Percentiles rank a stretch among this genome's conserved stretches.
phyloP scores from a whole-genome alignment of 768 basidiomycete species.

The Amanita subjunquillea region DNA sequence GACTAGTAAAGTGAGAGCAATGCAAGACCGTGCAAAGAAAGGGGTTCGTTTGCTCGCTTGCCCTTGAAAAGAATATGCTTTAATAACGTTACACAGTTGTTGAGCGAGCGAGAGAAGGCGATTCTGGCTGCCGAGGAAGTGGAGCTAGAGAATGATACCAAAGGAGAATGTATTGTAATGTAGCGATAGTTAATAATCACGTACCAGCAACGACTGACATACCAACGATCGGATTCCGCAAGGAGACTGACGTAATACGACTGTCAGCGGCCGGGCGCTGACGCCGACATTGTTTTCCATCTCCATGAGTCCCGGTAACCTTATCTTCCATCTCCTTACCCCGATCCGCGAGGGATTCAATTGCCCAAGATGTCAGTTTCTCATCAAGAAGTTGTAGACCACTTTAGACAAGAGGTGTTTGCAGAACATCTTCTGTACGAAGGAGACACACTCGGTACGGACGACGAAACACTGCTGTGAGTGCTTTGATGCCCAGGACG shows the following conservation, averaged over 20 bases:
- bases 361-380: background rate
- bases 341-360: background rate
- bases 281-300: background rate
- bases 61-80: background rate
- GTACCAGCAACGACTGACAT: too few species aligned
- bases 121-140: constrained; percentile 43
- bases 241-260: background rate
- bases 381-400: constrained; percentile 27
- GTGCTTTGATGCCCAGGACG: constrained; percentile 10
- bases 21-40: constrained; percentile 66
- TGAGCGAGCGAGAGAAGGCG: constrained; percentile 56
- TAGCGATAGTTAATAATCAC: constrained; percentile 14
- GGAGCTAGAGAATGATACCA: constrained; percentile 27
- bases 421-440: constrained; percentile 45
- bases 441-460: constrained; percentile 54
- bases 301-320: background rate
- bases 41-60: constrained; percentile 38
- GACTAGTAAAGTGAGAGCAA: constrained; percentile 58
- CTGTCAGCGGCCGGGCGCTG: background rate
- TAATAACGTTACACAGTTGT: constrained; percentile 23
- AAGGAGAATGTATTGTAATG: constrained; percentile 50
- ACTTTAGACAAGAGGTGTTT: constrained; percentile 43
- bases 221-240: background rate
- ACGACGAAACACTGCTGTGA: constrained; percentile 47
- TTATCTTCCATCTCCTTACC: background rate